phyloP scores from a whole-genome alignment of 805 yeast genomes.

The Candida ponderosae region DNA sequence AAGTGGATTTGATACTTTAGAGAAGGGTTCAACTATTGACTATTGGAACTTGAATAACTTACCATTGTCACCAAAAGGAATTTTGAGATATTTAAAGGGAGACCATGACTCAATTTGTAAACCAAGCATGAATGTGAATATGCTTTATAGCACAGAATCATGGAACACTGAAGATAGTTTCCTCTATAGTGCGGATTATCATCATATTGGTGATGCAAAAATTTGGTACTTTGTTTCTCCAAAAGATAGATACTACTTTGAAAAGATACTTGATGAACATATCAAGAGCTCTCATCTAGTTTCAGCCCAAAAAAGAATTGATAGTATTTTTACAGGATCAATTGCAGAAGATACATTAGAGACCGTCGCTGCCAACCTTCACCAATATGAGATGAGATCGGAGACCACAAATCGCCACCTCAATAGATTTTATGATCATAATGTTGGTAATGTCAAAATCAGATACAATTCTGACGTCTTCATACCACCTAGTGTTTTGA shows the following conservation, averaged over 20 bases:
- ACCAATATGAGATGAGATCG: slow-evolving; percentile 9
- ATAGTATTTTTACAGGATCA: too few relatives aligned
- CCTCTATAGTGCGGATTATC: slow-evolving; percentile 43
- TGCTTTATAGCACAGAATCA: slow-evolving; percentile 44
- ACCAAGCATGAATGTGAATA: slow-evolving; percentile 42
- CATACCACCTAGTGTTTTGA: slow-evolving; percentile 42
- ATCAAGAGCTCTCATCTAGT: slow-evolving; percentile 13
- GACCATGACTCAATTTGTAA: slow-evolving; percentile 33
- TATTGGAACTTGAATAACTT: slow-evolving; percentile 58
- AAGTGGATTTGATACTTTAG: slow-evolving; percentile 25
- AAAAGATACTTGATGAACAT: slow-evolving; percentile 43
- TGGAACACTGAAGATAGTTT: slow-evolving; percentile 61
- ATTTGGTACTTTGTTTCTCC: slow-evolving; percentile 62
- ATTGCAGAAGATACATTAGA: slow-evolving; percentile 13
- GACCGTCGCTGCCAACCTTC: slow-evolving; percentile 9
- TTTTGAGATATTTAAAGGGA: slow-evolving; percentile 36
- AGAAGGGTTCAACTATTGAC: slow-evolving; percentile 12
- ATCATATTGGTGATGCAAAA: slow-evolving; percentile 46
- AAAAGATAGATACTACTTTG: slow-evolving; percentile 43
- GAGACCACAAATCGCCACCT: slow-evolving; percentile 8
- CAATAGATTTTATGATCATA: slow-evolving; percentile 13
- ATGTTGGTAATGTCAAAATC: slow-evolving; percentile 2
- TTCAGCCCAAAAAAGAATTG: slow-evolving; percentile 1
- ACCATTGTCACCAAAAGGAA: slow-evolving; percentile 39
- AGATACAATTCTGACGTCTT: slow-evolving; percentile 35